Percentiles rank a stretch among this genome's conserved stretches.
These are phyloP conservation scores for Citeromyces matritensis DNA, from an alignment of 805 yeast genomes.

Conservation along the genomic window DNA sequence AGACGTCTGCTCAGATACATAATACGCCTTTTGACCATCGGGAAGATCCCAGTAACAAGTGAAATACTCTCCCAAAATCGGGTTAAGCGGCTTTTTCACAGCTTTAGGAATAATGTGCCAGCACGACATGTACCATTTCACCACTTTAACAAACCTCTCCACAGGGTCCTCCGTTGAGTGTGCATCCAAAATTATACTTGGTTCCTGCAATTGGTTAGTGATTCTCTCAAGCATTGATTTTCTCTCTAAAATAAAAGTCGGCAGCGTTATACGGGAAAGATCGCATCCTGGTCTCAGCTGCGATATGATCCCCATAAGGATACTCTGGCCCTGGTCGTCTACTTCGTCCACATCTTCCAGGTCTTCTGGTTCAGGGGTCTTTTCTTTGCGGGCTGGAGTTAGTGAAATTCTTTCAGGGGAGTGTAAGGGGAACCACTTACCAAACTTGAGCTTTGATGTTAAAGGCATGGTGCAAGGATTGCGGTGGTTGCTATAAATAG, in stretches of 20 bases:
- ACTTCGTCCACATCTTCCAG: conserved; percentile 83
- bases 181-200: conserved; percentile 60
- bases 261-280: conserved; percentile 78
- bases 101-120: conserved; percentile 99
- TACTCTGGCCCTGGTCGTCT: conserved; percentile 80
- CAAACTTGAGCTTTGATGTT: no score
- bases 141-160: conserved; percentile 57
- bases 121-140: conserved; percentile 83
- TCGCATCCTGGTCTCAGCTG: conserved; percentile 91
- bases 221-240: conserved; percentile 94
- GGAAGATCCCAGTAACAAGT: conserved; percentile 88
- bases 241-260: conserved; percentile 89
- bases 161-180: conserved; percentile 40
- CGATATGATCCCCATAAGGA: conserved; percentile 73
- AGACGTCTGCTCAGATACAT: conserved; percentile 86
- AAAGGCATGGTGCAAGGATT: no score
- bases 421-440: no score
- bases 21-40: conserved; percentile 53
- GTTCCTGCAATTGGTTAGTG: conserved; percentile 75
- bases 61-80: conserved; percentile 84
- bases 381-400: no score
- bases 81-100: conserved; percentile 92
- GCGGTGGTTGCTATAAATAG: no score
- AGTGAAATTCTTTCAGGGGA: no score
- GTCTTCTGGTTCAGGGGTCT: conserved; percentile 7